Evolutionary conservation across 129 eudicot species (phyloP), one percentile per base, ranked within the genome.

Genomic region (Dittrichia graveolens): DNA sequence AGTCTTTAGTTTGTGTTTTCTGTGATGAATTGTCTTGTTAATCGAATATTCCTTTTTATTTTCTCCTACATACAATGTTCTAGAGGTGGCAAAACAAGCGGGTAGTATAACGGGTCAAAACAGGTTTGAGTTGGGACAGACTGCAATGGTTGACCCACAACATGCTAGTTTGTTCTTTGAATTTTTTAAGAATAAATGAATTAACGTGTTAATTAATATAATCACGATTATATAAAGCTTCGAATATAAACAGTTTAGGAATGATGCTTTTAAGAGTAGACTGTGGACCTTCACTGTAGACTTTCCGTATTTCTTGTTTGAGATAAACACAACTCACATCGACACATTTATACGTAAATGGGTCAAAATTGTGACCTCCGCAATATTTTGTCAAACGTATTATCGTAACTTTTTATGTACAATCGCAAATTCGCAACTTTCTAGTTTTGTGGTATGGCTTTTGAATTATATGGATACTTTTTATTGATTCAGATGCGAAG

Each of bases 401-500:
- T 48, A 4, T 16, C n/a, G n/a, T n/a, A n/a, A n/a, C 40, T 16
- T 75, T 42, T 64, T 43, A 49, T n/a, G 8, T 69, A 61, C 4
- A 69, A 15, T 62, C 52, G 34, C 43, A 62, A 35, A n/a, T n/a
- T n/a, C 9, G 19, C 8, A 43, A 2, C 40, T 8, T 65, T 14
- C 5, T 53, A 19, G 68, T 65, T 7, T 15, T 53, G 44, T 52
- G 55, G 38, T 52, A 56, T 65, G 39, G 57, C 4, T 37, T 45
- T 24, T 35, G 8, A 35, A 10, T 45, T 72, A 37, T 19, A 3
- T 58, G 66, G 34, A 69, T 38, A 54, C 0, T 41, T 70, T 43
- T 11, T 79, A 56, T 59, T 58, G 39, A 56, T 73, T 13, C 96
- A 94, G 98, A 94, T 90, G 98, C 98, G 64, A 94, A 94, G 96